Base-by-base conservation (phyloP, 768 basidiomycete species). In the Collybia sordida region DNA sequence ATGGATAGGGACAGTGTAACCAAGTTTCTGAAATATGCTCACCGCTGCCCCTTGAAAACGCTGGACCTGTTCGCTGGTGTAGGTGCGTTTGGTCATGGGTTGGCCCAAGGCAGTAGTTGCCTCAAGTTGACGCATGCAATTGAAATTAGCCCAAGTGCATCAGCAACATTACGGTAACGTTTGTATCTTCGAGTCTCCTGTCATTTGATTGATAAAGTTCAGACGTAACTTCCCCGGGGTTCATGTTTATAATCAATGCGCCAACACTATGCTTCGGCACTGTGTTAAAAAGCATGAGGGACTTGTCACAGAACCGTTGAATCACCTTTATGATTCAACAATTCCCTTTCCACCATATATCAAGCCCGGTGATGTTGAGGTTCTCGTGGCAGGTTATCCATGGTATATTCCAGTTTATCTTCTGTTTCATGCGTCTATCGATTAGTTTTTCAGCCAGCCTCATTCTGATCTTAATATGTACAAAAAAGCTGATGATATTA, bases 61-160 rank as follows among this genome's bases (percentile, higher is more conserved):
- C 57, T 80, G 17, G 79, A 81, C 57, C 52, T 80, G 3, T 81
- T 79, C 54, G 75, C 71, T 12, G 80, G 79, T 6, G 75, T 73
- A 12, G 87, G 88, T 4, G 82, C 86, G 3, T 86, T 91, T 59
- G 78, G 78, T 44, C 62, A 76, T 17, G 86, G 79, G 0, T 64
- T 90, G 65, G 75, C 77, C 14, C 69, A 79, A 34, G 71, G 75
- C 2, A 82, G 77, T 46, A 63, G 72, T 3, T 81, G 78, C 45
- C 54, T 88, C 43, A 74, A 79, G 51, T 59, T 88, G 3, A 83
- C 81, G 0, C 81, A 88, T 67, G 79, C 83, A 0, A 66, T 90
- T 38, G 90, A 93, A 56, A 83, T 89, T 18, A 72, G 80, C n/a
- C 88, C 89, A 0, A 87, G 85, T 61, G 87, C 91, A 6, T 84